Percentiles rank a stretch among this genome's conserved stretches.
phyloP scores from a whole-genome alignment of 352 stramenopile genomes.

The Globisporangium perplexum region DNA sequence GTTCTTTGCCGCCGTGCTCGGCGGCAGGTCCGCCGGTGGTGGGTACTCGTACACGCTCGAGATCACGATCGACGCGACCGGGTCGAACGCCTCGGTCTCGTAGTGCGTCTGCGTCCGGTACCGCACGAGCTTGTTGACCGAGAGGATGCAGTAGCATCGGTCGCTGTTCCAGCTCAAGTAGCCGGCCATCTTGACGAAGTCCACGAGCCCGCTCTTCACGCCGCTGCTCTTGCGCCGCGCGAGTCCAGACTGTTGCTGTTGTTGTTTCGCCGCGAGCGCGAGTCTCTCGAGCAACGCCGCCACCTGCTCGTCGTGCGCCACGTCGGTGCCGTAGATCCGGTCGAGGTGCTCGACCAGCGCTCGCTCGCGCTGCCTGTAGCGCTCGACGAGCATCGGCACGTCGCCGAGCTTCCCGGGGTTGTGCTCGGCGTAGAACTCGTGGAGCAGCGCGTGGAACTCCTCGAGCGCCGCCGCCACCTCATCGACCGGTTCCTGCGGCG shows the following conservation, averaged over 20 bases:
- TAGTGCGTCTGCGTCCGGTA: conserved; percentile 37
- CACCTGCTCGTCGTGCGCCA: conserved; percentile 31
- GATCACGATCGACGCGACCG: conserved; percentile 33
- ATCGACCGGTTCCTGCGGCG: neutral
- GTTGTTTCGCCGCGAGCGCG: neutral
- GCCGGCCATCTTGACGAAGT: conserved; percentile 38
- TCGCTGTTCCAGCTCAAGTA: conserved; percentile 37
- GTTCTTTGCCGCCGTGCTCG: conserved; percentile 4
- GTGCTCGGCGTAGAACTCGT: conserved; percentile 53
- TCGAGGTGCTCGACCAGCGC: conserved; percentile 59
- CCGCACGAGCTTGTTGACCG: conserved; percentile 45
- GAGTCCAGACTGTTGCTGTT: neutral
- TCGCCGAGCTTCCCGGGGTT: conserved; percentile 55
- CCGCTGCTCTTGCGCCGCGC: conserved; percentile 19
- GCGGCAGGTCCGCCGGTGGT: conserved; percentile 10
- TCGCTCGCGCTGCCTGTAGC: conserved; percentile 42
- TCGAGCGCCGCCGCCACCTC: conserved; percentile 3
- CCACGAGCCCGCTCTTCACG: conserved; percentile 26
- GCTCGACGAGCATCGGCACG: conserved; percentile 44
- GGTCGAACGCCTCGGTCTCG: conserved; percentile 28
- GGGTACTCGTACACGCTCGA: conserved; percentile 39
- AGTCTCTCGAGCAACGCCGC: conserved; percentile 22
- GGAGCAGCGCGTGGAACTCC: conserved; percentile 30
- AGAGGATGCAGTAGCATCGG: conserved; percentile 37
- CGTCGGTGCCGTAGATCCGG: conserved; percentile 50